Evolutionary conservation across 2,329 filamentous ascomycete species (phyloP).

Genomic region (Corinectria fuckeliana): DNA sequence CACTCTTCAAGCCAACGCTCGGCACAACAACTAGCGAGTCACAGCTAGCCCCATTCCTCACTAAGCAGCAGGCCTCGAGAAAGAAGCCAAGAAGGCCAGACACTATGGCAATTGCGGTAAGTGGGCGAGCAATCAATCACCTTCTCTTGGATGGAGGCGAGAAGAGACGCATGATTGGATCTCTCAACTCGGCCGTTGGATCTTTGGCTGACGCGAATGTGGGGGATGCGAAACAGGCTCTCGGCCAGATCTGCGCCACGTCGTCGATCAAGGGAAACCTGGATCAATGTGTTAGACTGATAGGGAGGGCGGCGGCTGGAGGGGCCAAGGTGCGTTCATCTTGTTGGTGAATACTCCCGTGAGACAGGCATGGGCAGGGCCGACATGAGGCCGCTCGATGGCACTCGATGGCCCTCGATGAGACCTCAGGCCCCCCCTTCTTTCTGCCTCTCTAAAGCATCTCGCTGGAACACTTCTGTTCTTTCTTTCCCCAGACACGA

Average conservation of each 20-base stretch:
- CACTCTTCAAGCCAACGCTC: not conserved
- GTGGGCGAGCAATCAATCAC: conserved; percentile 6
- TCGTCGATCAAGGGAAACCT: conserved; percentile 80
- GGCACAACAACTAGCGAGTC: not conserved
- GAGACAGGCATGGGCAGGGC: conserved; percentile 35
- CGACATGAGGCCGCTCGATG: not conserved
- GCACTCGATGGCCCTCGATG: not conserved
- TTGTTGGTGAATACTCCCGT: conserved; percentile 18
- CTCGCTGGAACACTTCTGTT: no score
- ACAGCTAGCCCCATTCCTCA: not conserved
- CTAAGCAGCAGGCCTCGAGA: not conserved
- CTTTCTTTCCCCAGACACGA: not conserved
- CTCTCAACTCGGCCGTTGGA: conserved; percentile 1
- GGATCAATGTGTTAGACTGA: conserved; percentile 73
- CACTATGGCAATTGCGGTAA: conserved; percentile 38
- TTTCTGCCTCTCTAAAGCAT: conserved; percentile 6
- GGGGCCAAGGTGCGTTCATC: conserved; percentile 72
- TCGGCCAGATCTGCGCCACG: conserved; percentile 90
- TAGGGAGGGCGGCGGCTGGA: conserved; percentile 74
- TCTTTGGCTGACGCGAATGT: conserved; percentile 11
- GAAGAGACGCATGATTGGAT: not conserved
- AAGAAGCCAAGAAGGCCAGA: not conserved
- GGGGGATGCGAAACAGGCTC: conserved; percentile 62
- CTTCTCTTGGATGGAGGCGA: conserved; percentile 5
- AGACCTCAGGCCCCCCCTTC: conserved; percentile 15